phyloP scores from a whole-genome alignment of 768 basidiomycete genomes.

The Paxillus involutus region DNA sequence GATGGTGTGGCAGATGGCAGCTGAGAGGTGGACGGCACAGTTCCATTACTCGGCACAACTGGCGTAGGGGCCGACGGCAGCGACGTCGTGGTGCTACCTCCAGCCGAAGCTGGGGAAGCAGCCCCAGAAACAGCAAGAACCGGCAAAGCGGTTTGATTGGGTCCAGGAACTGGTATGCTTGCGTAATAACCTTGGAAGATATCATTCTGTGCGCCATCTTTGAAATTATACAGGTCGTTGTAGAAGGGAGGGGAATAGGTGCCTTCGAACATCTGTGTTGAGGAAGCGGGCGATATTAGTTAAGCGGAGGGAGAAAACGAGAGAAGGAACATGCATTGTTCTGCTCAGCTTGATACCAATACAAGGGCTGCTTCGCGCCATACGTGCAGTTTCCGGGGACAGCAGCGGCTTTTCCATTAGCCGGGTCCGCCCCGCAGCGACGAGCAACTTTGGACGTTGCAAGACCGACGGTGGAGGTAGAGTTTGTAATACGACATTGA shows the following conservation, averaged over 20 bases:
- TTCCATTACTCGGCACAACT: neutral
- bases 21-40: neutral
- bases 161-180: constrained; percentile 44
- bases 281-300: neutral
- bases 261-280: constrained; percentile 62
- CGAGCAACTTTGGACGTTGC: constrained; percentile 59
- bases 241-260: constrained; percentile 63
- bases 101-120: neutral
- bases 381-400: constrained; percentile 67
- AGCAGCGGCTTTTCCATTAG: constrained; percentile 40
- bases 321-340: constrained; percentile 51
- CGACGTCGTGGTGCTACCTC: neutral
- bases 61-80: neutral
- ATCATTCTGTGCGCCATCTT: constrained; percentile 70
- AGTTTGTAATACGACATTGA: constrained; percentile 58
- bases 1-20: neutral
- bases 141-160: constrained; percentile 29
- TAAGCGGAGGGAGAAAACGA: neutral
- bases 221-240: constrained; percentile 68
- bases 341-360: constrained; percentile 63
- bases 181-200: constrained; percentile 64
- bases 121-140: constrained; percentile 2
- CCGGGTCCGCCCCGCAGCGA: constrained; percentile 62
- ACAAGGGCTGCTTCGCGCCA: constrained; percentile 68
- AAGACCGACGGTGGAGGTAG: constrained; percentile 50